These are phyloP conservation scores for Thalia dealbata DNA, from an alignment of 176 grass and related monocot species.

Conservation along the genomic window DNA sequence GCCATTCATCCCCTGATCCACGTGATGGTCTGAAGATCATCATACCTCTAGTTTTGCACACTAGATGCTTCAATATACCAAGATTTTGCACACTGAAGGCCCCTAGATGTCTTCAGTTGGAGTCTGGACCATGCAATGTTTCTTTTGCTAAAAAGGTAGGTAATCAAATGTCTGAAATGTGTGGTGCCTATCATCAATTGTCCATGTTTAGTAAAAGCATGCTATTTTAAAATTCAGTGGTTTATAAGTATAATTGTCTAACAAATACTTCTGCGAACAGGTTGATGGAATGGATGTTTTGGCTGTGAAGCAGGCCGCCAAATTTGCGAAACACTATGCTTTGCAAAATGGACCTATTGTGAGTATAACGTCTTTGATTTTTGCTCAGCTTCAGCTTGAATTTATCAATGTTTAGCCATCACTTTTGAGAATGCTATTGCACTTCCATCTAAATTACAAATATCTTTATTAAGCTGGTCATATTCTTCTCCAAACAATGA, in stretches of 20 bases:
- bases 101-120: too few species aligned
- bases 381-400: too few species aligned
- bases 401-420: not conserved
- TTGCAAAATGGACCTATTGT: conserved; percentile 75
- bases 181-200: not conserved
- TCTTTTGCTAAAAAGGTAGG: not conserved
- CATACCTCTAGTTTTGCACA: too few species aligned
- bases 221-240: not conserved
- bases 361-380: conserved; percentile 15
- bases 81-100: too few species aligned
- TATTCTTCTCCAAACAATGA: not conserved
- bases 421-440: not conserved
- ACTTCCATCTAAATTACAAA: not conserved
- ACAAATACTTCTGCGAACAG: conserved; percentile 25
- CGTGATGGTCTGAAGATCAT: too few species aligned
- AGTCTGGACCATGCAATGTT: too few species aligned
- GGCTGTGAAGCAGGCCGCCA: conserved; percentile 84
- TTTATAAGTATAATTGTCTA: conserved; percentile 2
- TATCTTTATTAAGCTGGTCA: not conserved
- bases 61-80: too few species aligned
- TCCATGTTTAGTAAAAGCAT: too few species aligned
- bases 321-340: conserved; percentile 73
- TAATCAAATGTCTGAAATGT: not conserved
- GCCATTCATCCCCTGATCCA: too few species aligned
- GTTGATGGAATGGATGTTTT: conserved; percentile 93